Percentiles rank a stretch among this genome's conserved stretches.
These are phyloP conservation scores for Scheffersomyces titani DNA, from an alignment of 1,139 yeast genomes.

Conservation along the genomic window DNA sequence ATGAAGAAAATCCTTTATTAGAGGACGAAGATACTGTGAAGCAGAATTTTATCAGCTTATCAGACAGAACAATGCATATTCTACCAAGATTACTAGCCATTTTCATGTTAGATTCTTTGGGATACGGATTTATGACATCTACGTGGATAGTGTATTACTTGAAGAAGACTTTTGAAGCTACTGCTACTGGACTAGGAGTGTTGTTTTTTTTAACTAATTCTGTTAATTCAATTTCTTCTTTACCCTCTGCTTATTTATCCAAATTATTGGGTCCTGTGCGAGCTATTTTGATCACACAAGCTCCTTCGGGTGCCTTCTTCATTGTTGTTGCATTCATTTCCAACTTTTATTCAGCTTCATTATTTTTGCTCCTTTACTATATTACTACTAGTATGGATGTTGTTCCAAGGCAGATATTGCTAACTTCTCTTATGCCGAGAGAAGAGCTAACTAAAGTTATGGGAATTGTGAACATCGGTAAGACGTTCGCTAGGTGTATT, in stretches of 20 bases:
- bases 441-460: conserved; percentile 71
- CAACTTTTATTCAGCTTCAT: conserved; percentile 37
- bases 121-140: conserved; percentile 83
- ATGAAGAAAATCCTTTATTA: conserved; percentile 6
- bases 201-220: conserved; percentile 64
- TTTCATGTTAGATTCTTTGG: conserved; percentile 79
- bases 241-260: conserved; percentile 73
- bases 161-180: conserved; percentile 37
- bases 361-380: conserved; percentile 56
- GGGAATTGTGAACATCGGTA: conserved; percentile 85
- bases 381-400: conserved; percentile 82
- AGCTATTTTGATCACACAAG: conserved; percentile 75
- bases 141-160: conserved; percentile 89
- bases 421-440: conserved; percentile 65
- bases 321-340: conserved; percentile 26
- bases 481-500: conserved; percentile 78
- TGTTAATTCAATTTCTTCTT: conserved; percentile 60
- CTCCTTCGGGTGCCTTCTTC: conserved; percentile 73
- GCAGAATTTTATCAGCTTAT: conserved; percentile 22
- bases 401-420: conserved; percentile 80
- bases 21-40: conserved; percentile 6
- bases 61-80: conserved; percentile 31
- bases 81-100: conserved; percentile 48
- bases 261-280: conserved; percentile 73
- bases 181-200: conserved; percentile 47